These are phyloP conservation scores for Coemansia sp. DNA, from an alignment of 192 early-diverging fungal genomes.

Conservation along the genomic window DNA sequence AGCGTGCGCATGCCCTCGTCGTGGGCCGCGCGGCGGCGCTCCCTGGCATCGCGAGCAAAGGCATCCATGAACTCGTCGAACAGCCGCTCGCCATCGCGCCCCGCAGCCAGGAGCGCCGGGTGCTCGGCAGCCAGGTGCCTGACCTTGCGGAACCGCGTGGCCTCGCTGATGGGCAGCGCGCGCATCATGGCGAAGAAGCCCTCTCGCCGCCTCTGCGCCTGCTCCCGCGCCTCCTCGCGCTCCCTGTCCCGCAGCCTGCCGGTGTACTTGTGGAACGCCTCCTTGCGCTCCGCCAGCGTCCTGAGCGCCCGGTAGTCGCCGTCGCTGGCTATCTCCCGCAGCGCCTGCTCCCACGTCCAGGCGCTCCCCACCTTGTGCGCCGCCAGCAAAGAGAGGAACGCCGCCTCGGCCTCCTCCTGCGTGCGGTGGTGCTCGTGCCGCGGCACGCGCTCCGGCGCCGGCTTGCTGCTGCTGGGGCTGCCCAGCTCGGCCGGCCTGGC, in stretches of 20 bases:
- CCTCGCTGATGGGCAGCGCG: constrained; percentile 52
- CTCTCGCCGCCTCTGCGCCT: constrained; percentile 49
- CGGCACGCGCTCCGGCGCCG: constrained; percentile 14
- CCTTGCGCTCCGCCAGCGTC: constrained; percentile 76
- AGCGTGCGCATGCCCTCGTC: constrained; percentile 61
- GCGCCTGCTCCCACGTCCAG: constrained; percentile 93
- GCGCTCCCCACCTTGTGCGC: constrained; percentile 67
- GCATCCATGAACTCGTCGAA: constrained; percentile 76
- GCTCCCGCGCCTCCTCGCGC: constrained; percentile 7
- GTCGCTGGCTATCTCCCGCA: constrained; percentile 79
- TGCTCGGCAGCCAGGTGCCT: constrained; percentile 60
- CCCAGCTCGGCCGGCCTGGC: constrained; percentile 70
- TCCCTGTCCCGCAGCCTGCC: constrained; percentile 57
- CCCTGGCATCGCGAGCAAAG: constrained; percentile 64
- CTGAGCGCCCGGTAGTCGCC: constrained; percentile 82
- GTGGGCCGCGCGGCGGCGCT: constrained; percentile 58
- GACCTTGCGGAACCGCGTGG: constrained; percentile 55
- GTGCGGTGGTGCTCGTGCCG: constrained; percentile 68
- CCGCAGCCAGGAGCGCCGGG: constrained; percentile 61
- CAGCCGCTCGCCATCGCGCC: constrained; percentile 58
- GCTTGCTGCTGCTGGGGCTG: neutral
- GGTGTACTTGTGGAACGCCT: constrained; percentile 73
- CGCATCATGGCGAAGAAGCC: constrained; percentile 60
- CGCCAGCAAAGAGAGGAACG: constrained; percentile 73
- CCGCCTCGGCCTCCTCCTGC: constrained; percentile 76